Evolutionary conservation across 1,284 basidiomycete species (phyloP).

Genomic region (Cryptococcus depauperatus): DNA sequence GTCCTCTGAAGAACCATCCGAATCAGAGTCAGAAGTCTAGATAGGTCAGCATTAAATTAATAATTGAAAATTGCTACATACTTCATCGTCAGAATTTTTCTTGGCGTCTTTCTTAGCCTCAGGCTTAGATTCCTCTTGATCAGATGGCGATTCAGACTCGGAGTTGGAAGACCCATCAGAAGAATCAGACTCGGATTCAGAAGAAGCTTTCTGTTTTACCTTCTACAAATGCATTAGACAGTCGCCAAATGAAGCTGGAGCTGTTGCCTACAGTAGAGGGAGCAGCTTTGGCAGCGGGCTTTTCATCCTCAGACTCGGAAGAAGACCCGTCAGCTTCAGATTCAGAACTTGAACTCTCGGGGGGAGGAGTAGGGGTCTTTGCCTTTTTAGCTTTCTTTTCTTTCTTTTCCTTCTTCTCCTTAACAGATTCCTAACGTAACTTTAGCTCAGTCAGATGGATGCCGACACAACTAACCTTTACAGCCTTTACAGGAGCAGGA

Average conservation of each 20-base stretch:
- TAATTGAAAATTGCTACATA: background rate
- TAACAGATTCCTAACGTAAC: background rate
- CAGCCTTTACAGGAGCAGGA: conserved; percentile 15
- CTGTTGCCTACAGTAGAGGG: conserved; percentile 16
- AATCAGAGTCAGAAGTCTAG: conserved; percentile 12
- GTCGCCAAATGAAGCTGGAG: no score
- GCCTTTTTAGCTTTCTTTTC: conserved; percentile 45
- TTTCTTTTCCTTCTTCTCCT: conserved; percentile 28
- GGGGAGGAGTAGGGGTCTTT: conserved; percentile 44
- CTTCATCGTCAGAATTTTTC: background rate
- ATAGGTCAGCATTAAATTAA: background rate
- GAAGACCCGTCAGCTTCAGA: conserved; percentile 25
- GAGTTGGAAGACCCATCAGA: conserved; percentile 16
- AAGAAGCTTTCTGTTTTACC: background rate
- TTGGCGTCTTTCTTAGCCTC: conserved; percentile 35
- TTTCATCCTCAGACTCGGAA: conserved; percentile 34
- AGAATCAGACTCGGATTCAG: conserved; percentile 21
- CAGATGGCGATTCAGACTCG: conserved; percentile 20
- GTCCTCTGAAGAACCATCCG: conserved; percentile 39
- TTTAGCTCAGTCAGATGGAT: background rate
- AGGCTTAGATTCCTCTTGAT: conserved; percentile 33
- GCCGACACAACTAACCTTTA: conserved; percentile 15
- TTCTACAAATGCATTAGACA: conserved; percentile 1
- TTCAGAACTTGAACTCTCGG: conserved; percentile 22
- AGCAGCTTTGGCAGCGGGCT: conserved; percentile 39